phyloP scores from a whole-genome alignment of 805 yeast genomes.

The Starmerella tilneyi region DNA sequence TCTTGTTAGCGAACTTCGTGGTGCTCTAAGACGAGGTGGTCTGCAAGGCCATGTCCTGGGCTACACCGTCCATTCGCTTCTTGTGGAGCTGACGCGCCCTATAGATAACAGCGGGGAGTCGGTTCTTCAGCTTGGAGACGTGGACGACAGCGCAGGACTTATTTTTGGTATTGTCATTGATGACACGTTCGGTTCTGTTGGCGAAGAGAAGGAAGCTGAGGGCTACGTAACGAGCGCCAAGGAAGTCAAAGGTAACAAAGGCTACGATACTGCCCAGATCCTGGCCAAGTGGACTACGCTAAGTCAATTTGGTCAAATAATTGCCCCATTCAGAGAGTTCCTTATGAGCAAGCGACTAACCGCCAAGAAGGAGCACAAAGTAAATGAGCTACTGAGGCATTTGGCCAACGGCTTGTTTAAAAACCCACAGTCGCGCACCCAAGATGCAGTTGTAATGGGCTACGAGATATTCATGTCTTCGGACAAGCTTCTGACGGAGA shows the following conservation, averaged over 20 bases:
- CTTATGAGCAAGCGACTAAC: slow-evolving; percentile 55
- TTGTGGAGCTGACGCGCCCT: slow-evolving; percentile 41
- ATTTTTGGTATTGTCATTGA: slow-evolving; percentile 75
- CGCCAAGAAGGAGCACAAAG: slow-evolving; percentile 56
- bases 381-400: slow-evolving; percentile 69
- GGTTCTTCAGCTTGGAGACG: slow-evolving; percentile 46
- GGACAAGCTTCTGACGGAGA: slow-evolving; percentile 6
- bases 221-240: slow-evolving; percentile 77
- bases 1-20: slow-evolving; percentile 62
- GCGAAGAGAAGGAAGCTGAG: slow-evolving; percentile 90
- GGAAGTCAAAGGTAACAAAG: slow-evolving; percentile 81
- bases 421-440: slow-evolving; percentile 49
- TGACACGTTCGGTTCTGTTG: slow-evolving; percentile 82
- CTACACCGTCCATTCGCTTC: slow-evolving; percentile 67
- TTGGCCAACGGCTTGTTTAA: slow-evolving; percentile 68
- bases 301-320: slow-evolving; percentile 43
- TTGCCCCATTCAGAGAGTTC: slow-evolving; percentile 57
- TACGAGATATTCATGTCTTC: slow-evolving; percentile 60
- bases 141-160: slow-evolving; percentile 51
- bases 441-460: slow-evolving; percentile 57
- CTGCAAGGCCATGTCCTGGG: slow-evolving; percentile 80
- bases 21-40: slow-evolving; percentile 78
- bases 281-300: slow-evolving; percentile 56
- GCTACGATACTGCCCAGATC: slow-evolving; percentile 78
- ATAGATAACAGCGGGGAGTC: neutral